Base-by-base conservation (phyloP, 768 basidiomycete species). In the Peribolospora baueri region DNA sequence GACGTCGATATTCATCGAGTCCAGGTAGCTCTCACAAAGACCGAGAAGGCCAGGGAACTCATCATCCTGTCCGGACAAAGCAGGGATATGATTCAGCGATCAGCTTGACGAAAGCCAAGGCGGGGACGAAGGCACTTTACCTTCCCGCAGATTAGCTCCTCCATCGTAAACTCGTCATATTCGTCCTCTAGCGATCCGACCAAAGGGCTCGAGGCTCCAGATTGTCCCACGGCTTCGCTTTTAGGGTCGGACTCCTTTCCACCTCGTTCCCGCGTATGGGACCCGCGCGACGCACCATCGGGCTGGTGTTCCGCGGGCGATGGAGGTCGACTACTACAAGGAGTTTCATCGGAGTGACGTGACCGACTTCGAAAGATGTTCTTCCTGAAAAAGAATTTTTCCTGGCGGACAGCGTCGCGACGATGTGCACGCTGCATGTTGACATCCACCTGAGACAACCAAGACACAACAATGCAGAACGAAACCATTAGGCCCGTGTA, bases 141-240 rank as follows among this genome's bases (percentile, higher is more conserved):
- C 75, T 84, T 83, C n/a, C 93, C 93, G 61, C 82, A 85, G 68
- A 98, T 81, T 52, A 97, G 84, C 68, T 95, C 86, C 57, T 84
- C 71, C 66, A 95, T 75, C 0, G 82, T 76, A 81, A 91, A 88
- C 65, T 91, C 85, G 61, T 80, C 84, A 59, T 85, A 90, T 67
- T 95, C 88, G 5, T 84, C 78, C 43, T 80, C 76, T 5, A 87
- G 71, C 0, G 76, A 72, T 7, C 68, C 68, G 50, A 64, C 64
- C 45, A 36, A 6, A 4, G 46, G 39, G 25, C 25, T 25, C 25
- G 25, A 25, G 25, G 25, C 25, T 25, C 25, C 25, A 25, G 25
- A 25, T 25, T 25, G 25, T 25, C 25, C 25, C 25, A 25, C 1
- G 25, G 25, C 25, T 25, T 25, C 40, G 50, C 6, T 3, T 47